Evolutionary conservation across 148 eudicot genomes (phyloP).

Genomic region (Drosera capensis): DNA sequence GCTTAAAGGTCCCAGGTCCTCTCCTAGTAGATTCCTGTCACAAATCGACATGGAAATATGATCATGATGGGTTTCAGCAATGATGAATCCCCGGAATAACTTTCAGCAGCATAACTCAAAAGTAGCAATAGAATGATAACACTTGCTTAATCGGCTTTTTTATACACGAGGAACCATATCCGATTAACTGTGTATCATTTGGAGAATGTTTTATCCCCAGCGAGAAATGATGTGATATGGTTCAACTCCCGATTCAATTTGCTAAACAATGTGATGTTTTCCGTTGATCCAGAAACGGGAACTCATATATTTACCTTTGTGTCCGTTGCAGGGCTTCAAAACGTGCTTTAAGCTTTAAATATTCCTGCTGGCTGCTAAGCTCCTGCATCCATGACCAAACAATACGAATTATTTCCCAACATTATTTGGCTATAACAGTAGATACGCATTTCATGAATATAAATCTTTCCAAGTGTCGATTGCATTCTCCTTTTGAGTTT

Average conservation of each 20-base stretch:
- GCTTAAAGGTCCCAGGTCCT: conserved; percentile 85
- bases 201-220: no score
- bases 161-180: not conserved
- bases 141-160: not conserved
- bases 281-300: not conserved
- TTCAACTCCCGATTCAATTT: not conserved
- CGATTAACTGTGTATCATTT: no score
- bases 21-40: conserved; percentile 80
- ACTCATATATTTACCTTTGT: conserved; percentile 29
- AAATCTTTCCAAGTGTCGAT: no score
- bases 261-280: not conserved
- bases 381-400: conserved; percentile 30
- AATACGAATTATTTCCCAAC: no score
- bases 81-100: not conserved
- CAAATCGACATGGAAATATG: no score
- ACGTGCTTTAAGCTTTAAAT: conserved; percentile 68
- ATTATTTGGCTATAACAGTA: not conserved
- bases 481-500: no score
- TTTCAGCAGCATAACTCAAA: not conserved
- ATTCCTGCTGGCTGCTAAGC: conserved; percentile 77
- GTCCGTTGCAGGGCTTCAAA: conserved; percentile 60
- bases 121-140: not conserved
- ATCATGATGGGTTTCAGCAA: no score
- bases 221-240: not conserved
- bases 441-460: no score